Conservation (phyloP, 2,329 filamentous ascomycete species). For the Pseudogymnoascus destructans region DNA sequence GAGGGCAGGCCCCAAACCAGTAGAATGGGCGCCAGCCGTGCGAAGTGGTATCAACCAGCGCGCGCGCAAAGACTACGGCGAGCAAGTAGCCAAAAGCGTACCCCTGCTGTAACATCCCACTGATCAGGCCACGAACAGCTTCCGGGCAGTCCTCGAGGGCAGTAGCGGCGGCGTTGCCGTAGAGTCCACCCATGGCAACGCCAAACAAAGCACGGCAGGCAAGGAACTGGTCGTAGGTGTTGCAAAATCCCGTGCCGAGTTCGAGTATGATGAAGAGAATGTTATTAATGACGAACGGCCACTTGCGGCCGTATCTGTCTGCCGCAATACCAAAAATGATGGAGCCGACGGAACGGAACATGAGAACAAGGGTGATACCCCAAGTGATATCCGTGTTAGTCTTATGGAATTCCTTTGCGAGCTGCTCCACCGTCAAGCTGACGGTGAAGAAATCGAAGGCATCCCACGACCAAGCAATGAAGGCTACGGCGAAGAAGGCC, state of each 20-base stretch:
- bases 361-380: constrained; percentile 61
- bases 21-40: constrained; percentile 76
- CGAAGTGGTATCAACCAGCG: constrained; percentile 59
- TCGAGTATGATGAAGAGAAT: constrained; percentile 59
- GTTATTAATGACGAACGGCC: constrained; percentile 68
- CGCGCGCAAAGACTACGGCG: constrained; percentile 54
- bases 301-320: constrained; percentile 69
- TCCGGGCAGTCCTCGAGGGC: constrained; percentile 48
- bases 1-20: constrained; percentile 79
- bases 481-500: constrained; percentile 63
- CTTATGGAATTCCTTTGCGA: constrained; percentile 44
- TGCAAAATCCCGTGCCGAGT: constrained; percentile 60
- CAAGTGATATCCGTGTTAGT: constrained; percentile 57
- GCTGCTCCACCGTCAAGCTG: constrained; percentile 63
- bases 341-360: constrained; percentile 63
- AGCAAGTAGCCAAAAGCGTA: constrained; percentile 71
- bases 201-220: constrained; percentile 65
- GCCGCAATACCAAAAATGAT: constrained; percentile 63
- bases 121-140: constrained; percentile 58
- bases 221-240: constrained; percentile 54
- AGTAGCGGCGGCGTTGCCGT: constrained; percentile 68
- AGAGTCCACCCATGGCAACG: constrained; percentile 68
- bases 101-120: constrained; percentile 69
- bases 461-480: constrained; percentile 66
- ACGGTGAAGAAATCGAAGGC: constrained; percentile 76